Percentiles rank a stretch among this genome's conserved stretches.
phyloP scores from a whole-genome alignment of 2,329 filamentous ascomycete genomes.

The Pseudohalonectria lignicola region DNA sequence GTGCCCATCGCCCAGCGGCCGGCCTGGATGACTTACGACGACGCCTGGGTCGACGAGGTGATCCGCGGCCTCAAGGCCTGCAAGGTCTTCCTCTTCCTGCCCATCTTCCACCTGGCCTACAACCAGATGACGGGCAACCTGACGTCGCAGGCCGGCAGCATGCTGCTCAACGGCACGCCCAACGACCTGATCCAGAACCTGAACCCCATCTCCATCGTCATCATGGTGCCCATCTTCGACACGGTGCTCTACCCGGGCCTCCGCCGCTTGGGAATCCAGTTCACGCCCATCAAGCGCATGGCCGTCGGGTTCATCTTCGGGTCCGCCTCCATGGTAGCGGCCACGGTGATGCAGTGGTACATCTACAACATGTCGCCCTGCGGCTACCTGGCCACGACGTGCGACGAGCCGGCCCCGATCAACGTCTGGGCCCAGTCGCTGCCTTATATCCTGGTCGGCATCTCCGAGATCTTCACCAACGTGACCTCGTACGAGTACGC shows the following conservation, averaged over 20 bases:
- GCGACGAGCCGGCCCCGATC: constrained; percentile 22
- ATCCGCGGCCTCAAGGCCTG: constrained; percentile 57
- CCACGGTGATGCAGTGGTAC: constrained; percentile 42
- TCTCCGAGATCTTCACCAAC: constrained; percentile 37
- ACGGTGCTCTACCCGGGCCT: constrained; percentile 56
- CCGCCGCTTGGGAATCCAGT: constrained; percentile 48
- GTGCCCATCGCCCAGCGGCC: constrained; percentile 46
- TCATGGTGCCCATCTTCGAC: constrained; percentile 64
- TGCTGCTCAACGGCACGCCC: constrained; percentile 59
- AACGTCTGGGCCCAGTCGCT: constrained; percentile 52
- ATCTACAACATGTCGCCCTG: constrained; percentile 56
- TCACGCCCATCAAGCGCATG: constrained; percentile 68
- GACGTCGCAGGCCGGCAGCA: constrained; percentile 51
- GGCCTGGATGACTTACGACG: constrained; percentile 48
- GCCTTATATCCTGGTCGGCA: constrained; percentile 34
- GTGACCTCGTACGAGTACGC: constrained; percentile 60
- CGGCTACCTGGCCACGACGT: constrained; percentile 31
- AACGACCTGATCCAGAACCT: constrained; percentile 70
- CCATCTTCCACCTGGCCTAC: constrained; percentile 15
- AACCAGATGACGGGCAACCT: constrained; percentile 40
- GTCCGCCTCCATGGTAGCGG: constrained; percentile 46
- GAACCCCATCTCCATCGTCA: constrained; percentile 62
- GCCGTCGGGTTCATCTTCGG: constrained; percentile 56
- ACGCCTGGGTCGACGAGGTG: constrained; percentile 30
- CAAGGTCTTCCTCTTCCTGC: constrained; percentile 59